A percentile compares a stretch with the other conserved stretches of the same genome.
These are phyloP conservation scores for Trichosporon inkin DNA, from an alignment of 1,284 basidiomycete species.

Conservation along the genomic window DNA sequence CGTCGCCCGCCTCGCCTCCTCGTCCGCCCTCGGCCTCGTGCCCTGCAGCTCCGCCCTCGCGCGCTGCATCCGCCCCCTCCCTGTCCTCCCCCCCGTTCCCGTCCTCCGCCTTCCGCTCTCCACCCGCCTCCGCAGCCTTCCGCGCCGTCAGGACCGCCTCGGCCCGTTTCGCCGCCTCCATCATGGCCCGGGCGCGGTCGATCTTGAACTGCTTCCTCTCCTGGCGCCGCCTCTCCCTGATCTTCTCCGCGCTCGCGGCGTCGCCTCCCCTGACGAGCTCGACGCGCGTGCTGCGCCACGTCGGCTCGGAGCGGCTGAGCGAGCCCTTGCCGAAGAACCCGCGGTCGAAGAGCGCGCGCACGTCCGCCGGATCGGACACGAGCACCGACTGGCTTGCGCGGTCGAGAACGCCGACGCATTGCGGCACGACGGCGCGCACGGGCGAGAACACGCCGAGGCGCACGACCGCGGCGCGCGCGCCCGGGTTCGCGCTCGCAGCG, in stretches of 20 bases:
- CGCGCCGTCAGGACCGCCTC: constrained; percentile 44
- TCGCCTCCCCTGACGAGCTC: constrained; percentile 56
- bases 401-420: constrained; percentile 61
- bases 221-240: constrained; percentile 74
- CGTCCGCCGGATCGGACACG: constrained; percentile 62
- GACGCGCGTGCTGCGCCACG: constrained; percentile 74
- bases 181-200: constrained; percentile 59
- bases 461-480: constrained; percentile 7
- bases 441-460: neutral
- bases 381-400: constrained; percentile 70
- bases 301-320: constrained; percentile 88
- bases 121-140: constrained; percentile 19
- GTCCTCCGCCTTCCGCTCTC: neutral
- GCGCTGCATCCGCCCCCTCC: constrained; percentile 8
- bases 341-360: constrained; percentile 71
- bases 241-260: constrained; percentile 59
- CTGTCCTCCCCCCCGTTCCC: constrained; percentile 1
- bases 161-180: constrained; percentile 48
- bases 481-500: neutral
- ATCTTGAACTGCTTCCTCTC: constrained; percentile 87
- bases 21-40: constrained; percentile 17
- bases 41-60: neutral
- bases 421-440: constrained; percentile 12
- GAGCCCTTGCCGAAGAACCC: constrained; percentile 98
- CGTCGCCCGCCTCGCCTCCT: constrained; percentile 10